Evolutionary conservation across 2,329 filamentous ascomycete genomes (phyloP).

Genomic region (Elsinoe australis): DNA sequence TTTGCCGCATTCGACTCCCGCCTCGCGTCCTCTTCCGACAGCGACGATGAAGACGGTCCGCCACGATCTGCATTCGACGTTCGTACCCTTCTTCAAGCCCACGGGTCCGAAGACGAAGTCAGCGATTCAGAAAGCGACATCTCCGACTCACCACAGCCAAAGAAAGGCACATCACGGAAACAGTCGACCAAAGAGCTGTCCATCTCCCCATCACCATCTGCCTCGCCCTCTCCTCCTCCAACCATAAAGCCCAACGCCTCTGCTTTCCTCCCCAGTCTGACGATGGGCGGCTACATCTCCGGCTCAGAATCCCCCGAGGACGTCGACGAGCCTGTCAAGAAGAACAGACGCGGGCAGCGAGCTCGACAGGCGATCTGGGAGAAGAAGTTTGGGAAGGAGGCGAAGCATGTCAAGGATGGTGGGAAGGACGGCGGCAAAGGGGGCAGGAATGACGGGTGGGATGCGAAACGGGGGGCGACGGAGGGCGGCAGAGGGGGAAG

Average conservation of each 20-base stretch:
- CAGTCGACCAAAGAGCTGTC: too few species aligned
- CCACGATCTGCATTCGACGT: conserved; percentile 21
- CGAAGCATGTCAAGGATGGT: conserved; percentile 34
- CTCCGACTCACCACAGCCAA: conserved; percentile 23
- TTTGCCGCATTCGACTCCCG: conserved; percentile 34
- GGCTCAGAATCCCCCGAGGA: conserved; percentile 62
- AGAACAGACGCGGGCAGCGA: conserved; percentile 69
- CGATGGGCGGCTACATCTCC: conserved; percentile 69
- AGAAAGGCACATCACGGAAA: conserved; percentile 21
- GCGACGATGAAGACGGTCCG: conserved; percentile 30
- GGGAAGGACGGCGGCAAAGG: background rate
- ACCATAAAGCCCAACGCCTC: conserved; percentile 38
- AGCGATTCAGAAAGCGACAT: conserved; percentile 23
- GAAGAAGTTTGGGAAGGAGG: conserved; percentile 66
- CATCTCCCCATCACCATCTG: too few species aligned
- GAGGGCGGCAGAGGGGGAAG: conserved; percentile 14
- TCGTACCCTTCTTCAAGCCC: conserved; percentile 20
- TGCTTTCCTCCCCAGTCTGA: conserved; percentile 66
- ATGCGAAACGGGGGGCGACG: conserved; percentile 48
- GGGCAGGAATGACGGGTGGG: conserved; percentile 46
- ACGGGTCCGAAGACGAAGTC: background rate
- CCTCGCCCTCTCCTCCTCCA: conserved; percentile 27
- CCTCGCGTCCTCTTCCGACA: conserved; percentile 34
- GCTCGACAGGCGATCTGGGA: conserved; percentile 74
- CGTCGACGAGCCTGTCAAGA: conserved; percentile 46